Evolutionary conservation across 768 basidiomycete species (phyloP).

Genomic region (Boletus sensibilis): DNA sequence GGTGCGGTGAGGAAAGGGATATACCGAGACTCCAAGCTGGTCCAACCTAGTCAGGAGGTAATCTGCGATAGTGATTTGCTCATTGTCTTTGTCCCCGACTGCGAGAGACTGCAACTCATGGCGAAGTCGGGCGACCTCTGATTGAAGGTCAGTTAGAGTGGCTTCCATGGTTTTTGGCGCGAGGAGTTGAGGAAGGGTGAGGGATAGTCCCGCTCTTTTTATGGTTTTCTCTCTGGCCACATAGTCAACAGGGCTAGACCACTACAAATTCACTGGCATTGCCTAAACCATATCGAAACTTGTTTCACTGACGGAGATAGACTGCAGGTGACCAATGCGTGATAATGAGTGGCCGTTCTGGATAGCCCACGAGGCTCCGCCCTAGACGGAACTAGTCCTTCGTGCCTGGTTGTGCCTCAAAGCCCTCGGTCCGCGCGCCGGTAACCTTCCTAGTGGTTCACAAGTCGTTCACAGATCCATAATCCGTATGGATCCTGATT

Average conservation of each 20-base stretch:
- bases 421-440: no score
- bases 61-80: constrained; percentile 51
- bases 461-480: no score
- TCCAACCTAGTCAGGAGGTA: constrained; percentile 64
- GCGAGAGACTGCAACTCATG: constrained; percentile 46
- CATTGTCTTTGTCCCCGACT: constrained; percentile 29
- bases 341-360: no score
- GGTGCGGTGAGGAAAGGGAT: constrained; percentile 7
- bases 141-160: constrained; percentile 32
- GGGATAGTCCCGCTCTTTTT: neutral
- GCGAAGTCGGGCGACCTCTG: constrained; percentile 47
- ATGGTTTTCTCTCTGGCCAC: neutral
- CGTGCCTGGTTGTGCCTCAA: no score
- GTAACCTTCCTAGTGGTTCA: no score
- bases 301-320: no score
- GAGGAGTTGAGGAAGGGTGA: neutral
- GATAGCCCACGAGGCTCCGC: no score
- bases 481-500: no score
- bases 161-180: constrained; percentile 13
- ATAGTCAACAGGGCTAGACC: no score
- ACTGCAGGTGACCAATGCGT: no score
- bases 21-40: constrained; percentile 63
- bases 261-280: neutral
- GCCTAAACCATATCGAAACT: no score
- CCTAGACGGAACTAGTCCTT: no score